A percentile compares a stretch with the other conserved stretches of the same genome.
phyloP scores from a whole-genome alignment of 73 alveolate genomes.

The Tetrahymena borealis region DNA sequence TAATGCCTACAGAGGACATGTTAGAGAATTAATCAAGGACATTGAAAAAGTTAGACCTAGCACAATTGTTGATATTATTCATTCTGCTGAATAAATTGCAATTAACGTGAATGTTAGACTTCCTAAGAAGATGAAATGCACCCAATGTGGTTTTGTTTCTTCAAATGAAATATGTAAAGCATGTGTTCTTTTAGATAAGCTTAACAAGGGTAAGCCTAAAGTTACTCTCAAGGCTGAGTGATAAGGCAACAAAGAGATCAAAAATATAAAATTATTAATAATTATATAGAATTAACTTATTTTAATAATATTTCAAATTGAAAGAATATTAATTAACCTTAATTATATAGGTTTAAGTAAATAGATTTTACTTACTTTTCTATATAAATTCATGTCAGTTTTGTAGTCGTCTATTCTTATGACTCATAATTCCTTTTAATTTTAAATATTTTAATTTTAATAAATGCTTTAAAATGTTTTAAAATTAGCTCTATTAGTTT shows the following conservation, averaged over 20 bases:
- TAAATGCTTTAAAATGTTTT: too few relatives aligned
- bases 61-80: conserved; percentile 86
- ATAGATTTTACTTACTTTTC: too few relatives aligned
- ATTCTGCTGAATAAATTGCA: conserved; percentile 79
- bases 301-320: too few relatives aligned
- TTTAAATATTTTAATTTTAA: too few relatives aligned
- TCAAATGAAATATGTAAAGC: conserved; percentile 90
- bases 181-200: conserved; percentile 83
- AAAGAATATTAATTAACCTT: too few relatives aligned
- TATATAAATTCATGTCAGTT: too few relatives aligned
- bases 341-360: too few relatives aligned
- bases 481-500: too few relatives aligned
- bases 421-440: too few relatives aligned
- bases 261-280: background rate
- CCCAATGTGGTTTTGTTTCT: conserved; percentile 77
- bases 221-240: background rate
- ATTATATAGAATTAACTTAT: too few relatives aligned
- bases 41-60: conserved; percentile 71
- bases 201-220: conserved; percentile 54
- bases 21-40: conserved; percentile 83
- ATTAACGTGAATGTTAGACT: conserved; percentile 48
- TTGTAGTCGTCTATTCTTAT: too few relatives aligned
- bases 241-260: background rate
- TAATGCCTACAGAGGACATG: conserved; percentile 96
- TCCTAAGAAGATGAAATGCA: conserved; percentile 69